A percentile compares a stretch with the other conserved stretches of the same genome.
Conservation (phyloP, 148 eudicot genomes). For the Arbutus unedo region DNA sequence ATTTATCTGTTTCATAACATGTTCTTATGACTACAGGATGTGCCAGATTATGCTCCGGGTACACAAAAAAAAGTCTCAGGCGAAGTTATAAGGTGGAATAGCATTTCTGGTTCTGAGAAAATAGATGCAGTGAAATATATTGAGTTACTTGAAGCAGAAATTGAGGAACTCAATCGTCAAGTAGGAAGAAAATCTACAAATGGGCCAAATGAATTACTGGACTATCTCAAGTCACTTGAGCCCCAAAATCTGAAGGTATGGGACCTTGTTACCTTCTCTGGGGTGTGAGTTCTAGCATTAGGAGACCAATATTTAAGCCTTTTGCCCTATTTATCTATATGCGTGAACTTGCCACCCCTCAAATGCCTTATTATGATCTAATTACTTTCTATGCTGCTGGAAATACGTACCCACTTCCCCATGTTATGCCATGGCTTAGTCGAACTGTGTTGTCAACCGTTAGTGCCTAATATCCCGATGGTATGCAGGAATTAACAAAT, state of each 20-base stretch:
- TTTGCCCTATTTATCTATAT: background rate
- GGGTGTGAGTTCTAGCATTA: background rate
- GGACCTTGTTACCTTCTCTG: conserved; percentile 3
- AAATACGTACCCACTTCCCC: background rate
- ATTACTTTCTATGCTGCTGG: background rate
- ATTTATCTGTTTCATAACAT: background rate
- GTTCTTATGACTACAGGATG: conserved; percentile 39
- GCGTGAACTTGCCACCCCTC: background rate
- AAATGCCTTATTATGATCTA: background rate
- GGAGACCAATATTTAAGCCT: background rate
- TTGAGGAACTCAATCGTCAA: conserved; percentile 73
- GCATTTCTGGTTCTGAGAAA: conserved; percentile 74
- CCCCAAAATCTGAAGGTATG: conserved; percentile 84
- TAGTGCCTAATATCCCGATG: background rate
- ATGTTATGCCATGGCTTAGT: background rate
- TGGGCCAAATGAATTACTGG: conserved; percentile 77
- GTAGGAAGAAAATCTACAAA: conserved; percentile 60
- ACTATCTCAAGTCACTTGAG: conserved; percentile 71
- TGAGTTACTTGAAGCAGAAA: conserved; percentile 83
- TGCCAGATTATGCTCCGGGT: conserved; percentile 74
- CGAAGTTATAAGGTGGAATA: conserved; percentile 90
- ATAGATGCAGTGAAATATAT: conserved; percentile 79
- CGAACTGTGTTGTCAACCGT: background rate
- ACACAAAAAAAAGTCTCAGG: conserved; percentile 81
- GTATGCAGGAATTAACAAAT: conserved; percentile 69